Base-by-base conservation (phyloP, 140 eudicot genomes). In the Anethum foeniculum region DNA sequence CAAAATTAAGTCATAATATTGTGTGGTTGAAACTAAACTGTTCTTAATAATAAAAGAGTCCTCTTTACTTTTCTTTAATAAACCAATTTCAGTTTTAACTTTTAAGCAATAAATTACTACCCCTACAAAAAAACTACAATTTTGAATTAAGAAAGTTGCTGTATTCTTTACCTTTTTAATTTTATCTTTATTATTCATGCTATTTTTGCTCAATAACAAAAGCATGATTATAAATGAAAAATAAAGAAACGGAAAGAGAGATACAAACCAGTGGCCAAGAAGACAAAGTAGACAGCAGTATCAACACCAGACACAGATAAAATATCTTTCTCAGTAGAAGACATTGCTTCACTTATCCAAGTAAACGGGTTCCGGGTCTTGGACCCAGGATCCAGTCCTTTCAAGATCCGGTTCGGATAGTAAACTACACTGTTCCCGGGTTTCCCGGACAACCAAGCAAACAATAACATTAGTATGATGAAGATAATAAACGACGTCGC, bases 221-320 rank as follows among this genome's bases (percentile, higher is more conserved):
- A 69, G 6, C 28, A 65, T 12, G 14, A 28, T 6, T 27, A 25
- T 0, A 18, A 7, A 8, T 6, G n/a, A 21, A 21, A 58, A 21
- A 19, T 7, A n/a, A 19, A 12, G 18, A 64, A 18, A 27, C 48
- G 1, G 28, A 18, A 3, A 34, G 47, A n/a, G 30, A 18, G 77
- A 23, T 3, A n/a, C 86, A 32, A 81, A 95, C 99, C 98, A 44
- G 99, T 95, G 81, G 86, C 72, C 65, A 95, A 81, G 87, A 92
- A 95, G 78, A 95, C 93, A 25, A 95, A 92, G 86, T 93, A 91
- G 74, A 93, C 99, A 82, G 99, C 99, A 49, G 99, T 75, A 87
- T 95, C 98, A 73, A 95, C 97, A 71, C 99, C 99, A 32, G 99
- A 95, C 76, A 85, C 14, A 2, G 82, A 30, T 19, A 95, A 56